Base-by-base conservation (phyloP, 2,329 filamentous ascomycete species). In the Trichoderma brevicompactum region DNA sequence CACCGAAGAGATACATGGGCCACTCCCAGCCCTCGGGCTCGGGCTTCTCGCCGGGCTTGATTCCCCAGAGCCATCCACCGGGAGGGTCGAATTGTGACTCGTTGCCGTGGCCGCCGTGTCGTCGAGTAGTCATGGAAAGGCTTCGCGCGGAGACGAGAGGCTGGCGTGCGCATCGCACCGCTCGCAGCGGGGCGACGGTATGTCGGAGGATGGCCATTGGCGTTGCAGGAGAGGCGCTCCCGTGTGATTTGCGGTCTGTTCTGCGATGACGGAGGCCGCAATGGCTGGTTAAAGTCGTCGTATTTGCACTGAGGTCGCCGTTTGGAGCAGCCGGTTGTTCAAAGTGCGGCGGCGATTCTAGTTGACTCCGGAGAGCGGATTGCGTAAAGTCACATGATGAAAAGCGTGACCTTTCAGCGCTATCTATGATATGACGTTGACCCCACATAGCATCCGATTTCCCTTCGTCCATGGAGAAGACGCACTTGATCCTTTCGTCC, bases 11-110 rank as follows among this genome's bases (percentile, higher is more conserved):
- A 77, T 90, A 90, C 83, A 90, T 94, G 64, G 93, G 80, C 70
- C 84, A 88, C 85, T 99, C 95, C 95, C 95, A 99, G 60, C 94
- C 95, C 82, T 99, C 95, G 79, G 92, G 91, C 85, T 96, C 88
- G 76, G 92, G 89, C 84, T 97, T 96, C 87, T 97, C 92, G 69
- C 94, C 94, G 41, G 95, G 95, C 83, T 93, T 94, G 73, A 97
- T 86, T 71, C 94, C 94, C 79, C 92, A 97, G 73, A 99, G 87
- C 92, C 93, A 97, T 73, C 95, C 95, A 65, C 83, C 86, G 2
- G 95, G 94, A 54, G 94, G 89, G 72, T 99, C 95, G 80, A 93
- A 99, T 77, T 93, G 90, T 71, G 88, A 85, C 74, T 87, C 91
- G 81, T 91, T 68, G 69, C 77, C 76, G 71, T 77, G 77, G 68